A percentile compares a stretch with the other conserved stretches of the same genome.
Evolutionary conservation across 2,329 filamentous ascomycete genomes (phyloP).

Genomic region (Tolypocladium amazonense): DNA sequence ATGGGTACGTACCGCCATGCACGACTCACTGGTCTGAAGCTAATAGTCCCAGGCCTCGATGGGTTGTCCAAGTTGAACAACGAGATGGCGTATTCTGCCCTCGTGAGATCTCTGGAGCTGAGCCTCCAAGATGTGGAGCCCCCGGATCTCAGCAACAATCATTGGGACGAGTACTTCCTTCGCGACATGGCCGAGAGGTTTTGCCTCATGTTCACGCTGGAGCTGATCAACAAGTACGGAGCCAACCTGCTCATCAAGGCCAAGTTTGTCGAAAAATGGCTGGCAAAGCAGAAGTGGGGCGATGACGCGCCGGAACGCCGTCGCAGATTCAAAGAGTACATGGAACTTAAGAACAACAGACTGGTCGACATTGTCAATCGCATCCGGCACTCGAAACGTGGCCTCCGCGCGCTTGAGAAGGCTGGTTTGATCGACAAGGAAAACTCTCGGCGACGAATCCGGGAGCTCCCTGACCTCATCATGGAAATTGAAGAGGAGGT

Average conservation of each 20-base stretch:
- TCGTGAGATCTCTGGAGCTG: conserved; percentile 50
- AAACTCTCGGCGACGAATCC: conserved; percentile 14
- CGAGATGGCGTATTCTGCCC: conserved; percentile 39
- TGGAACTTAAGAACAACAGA: conserved; percentile 36
- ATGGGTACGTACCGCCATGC: conserved; percentile 11
- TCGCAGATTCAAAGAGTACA: conserved; percentile 43
- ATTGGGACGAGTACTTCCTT: conserved; percentile 53
- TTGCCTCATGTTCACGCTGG: conserved; percentile 44
- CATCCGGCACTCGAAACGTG: conserved; percentile 37
- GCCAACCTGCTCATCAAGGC: conserved; percentile 48
- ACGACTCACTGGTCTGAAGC: conserved; percentile 3
- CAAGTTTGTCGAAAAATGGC: conserved; percentile 61
- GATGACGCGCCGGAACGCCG: conserved; percentile 37
- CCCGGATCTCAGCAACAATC: conserved; percentile 40
- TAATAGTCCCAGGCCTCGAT: conserved; percentile 18
- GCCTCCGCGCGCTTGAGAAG: conserved; percentile 39
- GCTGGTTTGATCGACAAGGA: conserved; percentile 34
- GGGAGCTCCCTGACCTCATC: conserved; percentile 19
- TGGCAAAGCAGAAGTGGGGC: conserved; percentile 64
- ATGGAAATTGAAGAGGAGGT: conserved; percentile 21
- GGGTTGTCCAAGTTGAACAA: conserved; percentile 37
- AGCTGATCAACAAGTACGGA: conserved; percentile 50
- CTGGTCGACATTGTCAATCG: conserved; percentile 41
- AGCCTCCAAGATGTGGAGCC: conserved; percentile 38
- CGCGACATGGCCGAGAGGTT: conserved; percentile 52